Evolutionary conservation across 257 asterid genomes (phyloP), one percentile per base, ranked within the genome.

Genomic region (Solanum boliviense): DNA sequence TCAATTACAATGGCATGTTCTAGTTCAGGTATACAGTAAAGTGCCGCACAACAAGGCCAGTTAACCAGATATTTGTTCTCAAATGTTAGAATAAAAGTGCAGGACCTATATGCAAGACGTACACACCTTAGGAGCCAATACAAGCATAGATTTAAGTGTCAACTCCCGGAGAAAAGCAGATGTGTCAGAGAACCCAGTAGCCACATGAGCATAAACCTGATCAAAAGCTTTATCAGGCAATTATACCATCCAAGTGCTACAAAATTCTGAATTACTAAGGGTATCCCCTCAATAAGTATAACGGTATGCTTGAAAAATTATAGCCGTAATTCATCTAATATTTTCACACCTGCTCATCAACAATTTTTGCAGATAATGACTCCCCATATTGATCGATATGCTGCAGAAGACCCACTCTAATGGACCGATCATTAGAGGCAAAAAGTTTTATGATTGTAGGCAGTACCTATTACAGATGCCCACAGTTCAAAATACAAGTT

Each of bases 381-480:
- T 96, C 98, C 86, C 99, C 99, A 89, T 89, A 97, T 89, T 95
- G 98, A 92, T 97, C 99, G 88, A 97, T 93, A 70, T 97, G 99
- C 91, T 96, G 99, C 93, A 96, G 95, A 74, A 96, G 97, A 87
- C 94, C 93, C 79, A 95, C 95, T 32, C 99, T 95, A 86, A 97
- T 95, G 65, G 98, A 94, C 89, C 98, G 96, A 88, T 97, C 99
- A 89, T 91, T 94, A 31, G 98, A 94, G 62, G 98, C 95, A 92
- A 96, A 97, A 83, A 96, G 98, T 93, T 96, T 97, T 84, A 96
- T 93, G 83, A 97, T 90, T 60, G 99, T 95, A 21, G 99, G 99
- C 52, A 96, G 89, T 52, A 96, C 95, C 99, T 97, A 72, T 76
- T 85, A 52, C 35, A 23, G 81, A 84, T 85, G 73, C 38, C n/a